These are phyloP conservation scores for Thelonectria rubi DNA, from an alignment of 2,329 filamentous ascomycete species.

Conservation along the genomic window DNA sequence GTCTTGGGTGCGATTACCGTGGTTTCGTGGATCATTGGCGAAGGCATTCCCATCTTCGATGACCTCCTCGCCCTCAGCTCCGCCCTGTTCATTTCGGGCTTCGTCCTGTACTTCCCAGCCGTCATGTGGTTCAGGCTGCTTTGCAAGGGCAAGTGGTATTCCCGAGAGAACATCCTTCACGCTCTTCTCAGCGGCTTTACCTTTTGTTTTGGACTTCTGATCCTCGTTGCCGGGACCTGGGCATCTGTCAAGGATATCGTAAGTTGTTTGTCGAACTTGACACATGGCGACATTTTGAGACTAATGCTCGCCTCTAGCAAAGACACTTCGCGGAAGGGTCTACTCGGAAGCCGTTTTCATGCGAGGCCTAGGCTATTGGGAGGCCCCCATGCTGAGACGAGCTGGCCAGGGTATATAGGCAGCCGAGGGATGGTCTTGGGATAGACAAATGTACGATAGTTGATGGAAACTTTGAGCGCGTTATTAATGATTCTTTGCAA, in stretches of 20 bases:
- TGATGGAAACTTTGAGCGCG: background rate
- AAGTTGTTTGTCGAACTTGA: background rate
- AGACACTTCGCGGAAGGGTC: slow-evolving; percentile 16
- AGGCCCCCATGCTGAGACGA: background rate
- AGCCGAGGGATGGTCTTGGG: background rate
- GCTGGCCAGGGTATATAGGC: background rate
- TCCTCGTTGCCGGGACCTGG: slow-evolving; percentile 25
- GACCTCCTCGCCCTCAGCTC: slow-evolving; percentile 65
- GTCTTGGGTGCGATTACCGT: slow-evolving; percentile 65
- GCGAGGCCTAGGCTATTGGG: background rate
- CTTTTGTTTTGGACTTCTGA: slow-evolving; percentile 21
- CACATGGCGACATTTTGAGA: background rate
- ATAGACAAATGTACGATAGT: background rate
- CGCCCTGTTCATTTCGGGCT: slow-evolving; percentile 55
- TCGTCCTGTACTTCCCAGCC: slow-evolving; percentile 50
- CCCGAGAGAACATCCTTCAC: slow-evolving; percentile 21
- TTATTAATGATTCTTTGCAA: background rate
- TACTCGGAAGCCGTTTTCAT: slow-evolving; percentile 7
- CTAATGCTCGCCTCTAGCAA: slow-evolving; percentile 16
- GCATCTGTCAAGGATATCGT: slow-evolving; percentile 26
- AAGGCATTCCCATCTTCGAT: slow-evolving; percentile 76
- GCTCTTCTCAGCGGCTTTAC: slow-evolving; percentile 4
- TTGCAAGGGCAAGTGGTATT: slow-evolving; percentile 31
- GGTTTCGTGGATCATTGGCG: slow-evolving; percentile 58
- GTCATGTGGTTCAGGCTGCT: slow-evolving; percentile 51